Base-by-base conservation (phyloP, 345 rosid genomes). In the Eucalyptus polyanthemos region DNA sequence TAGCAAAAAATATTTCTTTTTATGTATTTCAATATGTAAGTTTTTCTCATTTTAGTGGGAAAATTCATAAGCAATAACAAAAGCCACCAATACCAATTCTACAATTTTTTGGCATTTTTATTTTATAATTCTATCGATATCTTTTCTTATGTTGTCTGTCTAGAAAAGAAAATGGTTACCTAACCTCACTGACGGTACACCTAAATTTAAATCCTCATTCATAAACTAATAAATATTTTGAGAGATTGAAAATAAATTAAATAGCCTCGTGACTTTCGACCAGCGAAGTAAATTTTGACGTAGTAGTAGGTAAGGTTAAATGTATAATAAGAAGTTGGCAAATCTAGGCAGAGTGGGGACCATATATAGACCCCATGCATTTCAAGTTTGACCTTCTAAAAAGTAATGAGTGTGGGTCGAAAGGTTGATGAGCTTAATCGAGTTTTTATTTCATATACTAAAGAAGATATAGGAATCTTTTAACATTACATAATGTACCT, bases 111-210 rank as follows among this genome's bases (percentile, higher is more conserved):
- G 34, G 69, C 17, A 27, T 62, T 14, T 25, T 62, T 29, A 13
- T 13, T 29, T 62, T 29, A 29, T 27, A 29, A 62, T 62, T 14
- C 9, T 13, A n/a, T 62, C 8, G 9, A 7, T 14, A 9, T 29
- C 9, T 4, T 62, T 62, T 62, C 17, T 62, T 29, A 29, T 29
- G 16, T 62, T 62, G 4, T 62, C 14, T 29, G 13, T 5, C 31
- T 11, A 60, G 14, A 11, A 25, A 60, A 60, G 29, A 60, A 60
- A 25, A 11, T 27, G 14, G n/a, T 60, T 60, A 25, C 6, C 31
- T n/a, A 1, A 31, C 40, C 80, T 16, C 9, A 15, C 4, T 5
- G 0, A 31, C 1, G 22, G 6, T 31, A 69, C 11, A 11, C 11
- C 42, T 31, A 8, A 31, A 31, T 29, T 6, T 4, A 29, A 2